These are phyloP conservation scores for Helichrysum umbraculigerum DNA, from an alignment of 129 eudicot species.

Conservation along the genomic window DNA sequence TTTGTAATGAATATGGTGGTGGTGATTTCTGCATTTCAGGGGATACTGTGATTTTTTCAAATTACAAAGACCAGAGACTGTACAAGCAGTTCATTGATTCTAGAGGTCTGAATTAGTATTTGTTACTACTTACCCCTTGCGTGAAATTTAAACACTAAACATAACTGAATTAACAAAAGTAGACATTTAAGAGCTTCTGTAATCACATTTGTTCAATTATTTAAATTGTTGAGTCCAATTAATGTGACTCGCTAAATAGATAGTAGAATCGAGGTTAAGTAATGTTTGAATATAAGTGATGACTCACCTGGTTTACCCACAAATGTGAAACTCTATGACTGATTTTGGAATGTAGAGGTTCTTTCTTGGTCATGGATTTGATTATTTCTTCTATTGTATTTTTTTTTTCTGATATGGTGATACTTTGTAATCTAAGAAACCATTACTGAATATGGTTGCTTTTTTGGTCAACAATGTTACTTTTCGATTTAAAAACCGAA, in stretches of 20 bases:
- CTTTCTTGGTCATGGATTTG: too few species aligned
- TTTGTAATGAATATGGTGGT: conserved; percentile 49
- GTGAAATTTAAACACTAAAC: neutral
- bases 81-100: conserved; percentile 36
- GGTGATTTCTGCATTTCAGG: conserved; percentile 41
- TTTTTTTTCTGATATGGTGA: neutral
- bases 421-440: neutral
- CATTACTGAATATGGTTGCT: neutral
- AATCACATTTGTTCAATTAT: neutral
- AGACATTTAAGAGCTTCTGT: neutral
- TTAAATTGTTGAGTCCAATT: neutral
- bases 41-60: conserved; percentile 34
- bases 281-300: conserved; percentile 1
- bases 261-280: too few species aligned
- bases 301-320: conserved; percentile 7
- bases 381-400: neutral
- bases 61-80: conserved; percentile 45
- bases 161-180: neutral
- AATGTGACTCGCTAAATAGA: neutral
- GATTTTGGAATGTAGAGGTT: too few species aligned
- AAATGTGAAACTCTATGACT: too few species aligned
- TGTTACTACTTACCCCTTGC: neutral
- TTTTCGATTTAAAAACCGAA: too few species aligned
- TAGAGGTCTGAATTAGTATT: conserved; percentile 15
- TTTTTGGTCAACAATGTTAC: neutral